Base-by-base conservation (phyloP, 2,329 filamentous ascomycete species). In the Cyphellophora attinorum region DNA sequence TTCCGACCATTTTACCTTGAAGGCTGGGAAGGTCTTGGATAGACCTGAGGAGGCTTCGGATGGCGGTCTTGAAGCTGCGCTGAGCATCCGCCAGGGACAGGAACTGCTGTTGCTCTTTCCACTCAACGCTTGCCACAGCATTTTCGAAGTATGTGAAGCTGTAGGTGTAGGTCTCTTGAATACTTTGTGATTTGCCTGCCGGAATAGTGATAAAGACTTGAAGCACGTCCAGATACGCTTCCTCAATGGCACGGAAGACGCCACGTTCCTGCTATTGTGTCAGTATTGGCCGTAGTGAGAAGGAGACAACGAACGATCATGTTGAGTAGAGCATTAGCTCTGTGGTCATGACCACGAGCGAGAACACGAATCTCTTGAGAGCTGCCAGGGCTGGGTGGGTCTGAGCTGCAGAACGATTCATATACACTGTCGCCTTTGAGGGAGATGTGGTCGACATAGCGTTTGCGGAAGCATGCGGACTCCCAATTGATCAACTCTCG, bases 81-180 rank as follows among this genome's bases (percentile, higher is more conserved):
- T 59, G 58, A 13, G 60, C 61, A 33, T 58, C 49, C 12, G 53
- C 51, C 2, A 53, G 47, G 38, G 42, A 52, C 17, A 53, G 52
- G 5, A 47, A 42, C 6, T 54, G 46, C 23, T 57, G 42, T 2
- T 39, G 60, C 31, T 45, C 40, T 38, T 39, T 55, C 19, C 42
- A 49, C 43, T 45, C 46, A 37, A 41, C 53, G 48, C 29, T 56
- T 37, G 44, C 50, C 38, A 55, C 36, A 53, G 50, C 38, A 45
- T 54, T 27, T 51, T 39, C 8, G 34, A 51, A 35, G 37, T 70
- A 70, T 13, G 59, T 58, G 47, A 72, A 64, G 4, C 56, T 58
- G 42, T 70, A 70, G 2, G 59, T 66, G 47, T 70, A 71, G 4
- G 57, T 59, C 48, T 72, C 68, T 8, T 70, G 31, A n/a, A 69